phyloP scores from a whole-genome alignment of 352 stramenopile species.

The Globisporangium uncinulatum region DNA sequence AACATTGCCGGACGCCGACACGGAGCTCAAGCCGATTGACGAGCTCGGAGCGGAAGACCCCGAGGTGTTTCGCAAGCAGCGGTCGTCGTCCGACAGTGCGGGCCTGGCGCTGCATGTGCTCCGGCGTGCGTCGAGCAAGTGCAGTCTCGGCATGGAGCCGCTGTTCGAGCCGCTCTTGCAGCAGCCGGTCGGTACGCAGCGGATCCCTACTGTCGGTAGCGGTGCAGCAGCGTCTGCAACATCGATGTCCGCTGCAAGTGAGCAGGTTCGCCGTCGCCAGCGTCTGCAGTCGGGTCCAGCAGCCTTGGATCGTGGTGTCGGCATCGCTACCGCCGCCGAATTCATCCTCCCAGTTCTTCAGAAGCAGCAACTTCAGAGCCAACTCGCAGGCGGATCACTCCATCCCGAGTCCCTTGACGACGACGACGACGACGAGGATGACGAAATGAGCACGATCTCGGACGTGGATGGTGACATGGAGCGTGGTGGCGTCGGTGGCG shows the following conservation, averaged over 20 bases:
- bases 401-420: not conserved
- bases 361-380: slow-evolving; percentile 34
- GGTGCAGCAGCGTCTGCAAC: not conserved
- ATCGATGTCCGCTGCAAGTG: not conserved
- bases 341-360: slow-evolving; percentile 25
- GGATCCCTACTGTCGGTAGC: not conserved
- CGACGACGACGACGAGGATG: slow-evolving; percentile 17
- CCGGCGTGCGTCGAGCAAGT: slow-evolving; percentile 25
- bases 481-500: not conserved
- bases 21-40: slow-evolving; percentile 6
- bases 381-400: slow-evolving; percentile 25
- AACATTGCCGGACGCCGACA: not conserved
- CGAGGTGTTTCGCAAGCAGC: slow-evolving; percentile 11
- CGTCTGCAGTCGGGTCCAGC: slow-evolving; percentile 1
- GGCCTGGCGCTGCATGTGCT: slow-evolving; percentile 5
- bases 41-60: slow-evolving; percentile 7
- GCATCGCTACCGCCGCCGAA: not conserved
- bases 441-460: slow-evolving; percentile 16
- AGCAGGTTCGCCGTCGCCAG: not conserved
- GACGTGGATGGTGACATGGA: slow-evolving; percentile 7
- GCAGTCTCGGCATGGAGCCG: slow-evolving; percentile 58
- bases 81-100: slow-evolving; percentile 16
- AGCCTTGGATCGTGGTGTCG: slow-evolving; percentile 7
- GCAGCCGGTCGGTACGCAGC: slow-evolving; percentile 55
- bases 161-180: slow-evolving; percentile 74